phyloP scores from a whole-genome alignment of 1,139 yeast genomes.

The Maudiozyma humilis region DNA sequence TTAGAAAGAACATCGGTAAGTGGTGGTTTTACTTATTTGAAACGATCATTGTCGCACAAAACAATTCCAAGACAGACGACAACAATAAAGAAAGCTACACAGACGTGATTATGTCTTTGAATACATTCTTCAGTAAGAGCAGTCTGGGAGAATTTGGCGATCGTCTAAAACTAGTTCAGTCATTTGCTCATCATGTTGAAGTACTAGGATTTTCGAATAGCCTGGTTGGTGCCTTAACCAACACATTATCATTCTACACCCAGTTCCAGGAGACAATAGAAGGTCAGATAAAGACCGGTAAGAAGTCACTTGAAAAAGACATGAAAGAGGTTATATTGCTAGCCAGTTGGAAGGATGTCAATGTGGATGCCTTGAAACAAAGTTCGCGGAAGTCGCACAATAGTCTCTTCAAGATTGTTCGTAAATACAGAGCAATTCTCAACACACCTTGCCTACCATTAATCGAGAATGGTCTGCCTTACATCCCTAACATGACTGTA shows the following conservation, averaged over 20 bases:
- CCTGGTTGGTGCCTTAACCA: conserved; percentile 42
- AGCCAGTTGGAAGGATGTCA: conserved; percentile 97
- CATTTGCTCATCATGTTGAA: conserved; percentile 52
- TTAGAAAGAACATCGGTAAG: conserved; percentile 51
- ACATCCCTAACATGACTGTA: conserved; percentile 10
- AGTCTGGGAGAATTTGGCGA: conserved; percentile 62
- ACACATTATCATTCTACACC: conserved; percentile 55
- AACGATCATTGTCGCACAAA: conserved; percentile 39
- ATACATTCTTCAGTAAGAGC: conserved; percentile 67
- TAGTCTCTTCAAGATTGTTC: conserved; percentile 70
- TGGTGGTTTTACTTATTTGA: conserved; percentile 95
- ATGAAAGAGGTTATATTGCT: conserved; percentile 74
- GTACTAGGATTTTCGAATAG: conserved; percentile 19
- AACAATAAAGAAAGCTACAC: conserved; percentile 30
- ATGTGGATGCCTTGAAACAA: conserved; percentile 85
- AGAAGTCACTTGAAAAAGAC: conserved; percentile 61
- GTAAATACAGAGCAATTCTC: conserved; percentile 68
- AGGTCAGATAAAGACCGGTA: conserved; percentile 39
- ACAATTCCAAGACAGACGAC: conserved; percentile 18
- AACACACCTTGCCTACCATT: conserved; percentile 45
- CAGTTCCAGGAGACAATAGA: conserved; percentile 51
- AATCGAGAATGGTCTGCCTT: conserved; percentile 54
- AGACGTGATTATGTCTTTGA: conserved; percentile 59
- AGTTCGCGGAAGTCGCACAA: conserved; percentile 87
- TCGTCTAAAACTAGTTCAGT: conserved; percentile 50